phyloP scores from a whole-genome alignment of 2,329 filamentous ascomycete species.

The Chaetomium sp. region DNA sequence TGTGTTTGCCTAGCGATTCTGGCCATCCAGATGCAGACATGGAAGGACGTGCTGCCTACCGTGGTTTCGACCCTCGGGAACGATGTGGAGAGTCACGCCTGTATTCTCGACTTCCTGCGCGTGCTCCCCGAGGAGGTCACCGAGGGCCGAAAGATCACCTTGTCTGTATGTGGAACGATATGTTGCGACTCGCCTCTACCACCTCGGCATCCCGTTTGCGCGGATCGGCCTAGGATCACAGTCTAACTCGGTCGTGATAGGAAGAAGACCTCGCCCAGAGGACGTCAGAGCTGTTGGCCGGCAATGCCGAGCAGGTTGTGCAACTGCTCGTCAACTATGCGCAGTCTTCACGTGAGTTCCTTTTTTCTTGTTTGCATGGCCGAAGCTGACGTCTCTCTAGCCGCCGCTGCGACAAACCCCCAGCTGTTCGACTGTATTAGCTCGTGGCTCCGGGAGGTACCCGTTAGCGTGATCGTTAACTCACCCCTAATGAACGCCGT shows the following conservation, averaged over 20 bases:
- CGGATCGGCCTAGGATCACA: constrained; percentile 43
- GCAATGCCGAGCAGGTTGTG: constrained; percentile 88
- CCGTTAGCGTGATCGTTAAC: constrained; percentile 77
- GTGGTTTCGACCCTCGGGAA: constrained; percentile 78
- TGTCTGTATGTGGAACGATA: constrained; percentile 87
- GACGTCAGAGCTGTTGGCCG: constrained; percentile 84
- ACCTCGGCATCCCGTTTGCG: constrained; percentile 41
- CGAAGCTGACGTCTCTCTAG: constrained; percentile 49
- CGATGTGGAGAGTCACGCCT: constrained; percentile 77
- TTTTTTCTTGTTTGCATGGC: not conserved
- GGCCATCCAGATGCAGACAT: constrained; percentile 92
- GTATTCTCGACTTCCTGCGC: constrained; percentile 92
- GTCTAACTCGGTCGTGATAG: constrained; percentile 62
- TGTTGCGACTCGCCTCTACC: constrained; percentile 48
- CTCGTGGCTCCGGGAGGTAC: constrained; percentile 94
- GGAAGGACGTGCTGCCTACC: constrained; percentile 87
- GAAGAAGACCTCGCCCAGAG: constrained; percentile 90
- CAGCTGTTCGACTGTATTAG: constrained; percentile 93
- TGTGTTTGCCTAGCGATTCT: constrained; percentile 93
- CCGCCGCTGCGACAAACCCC: constrained; percentile 78
- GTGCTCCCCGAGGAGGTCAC: constrained; percentile 98
- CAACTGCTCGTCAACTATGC: constrained; percentile 86
- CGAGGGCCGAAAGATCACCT: constrained; percentile 98
- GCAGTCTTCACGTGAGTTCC: constrained; percentile 77
- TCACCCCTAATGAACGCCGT: constrained; percentile 83